Base-by-base conservation (phyloP, 176 grass and related monocot species). In the Echinochloa phyllopogon region DNA sequence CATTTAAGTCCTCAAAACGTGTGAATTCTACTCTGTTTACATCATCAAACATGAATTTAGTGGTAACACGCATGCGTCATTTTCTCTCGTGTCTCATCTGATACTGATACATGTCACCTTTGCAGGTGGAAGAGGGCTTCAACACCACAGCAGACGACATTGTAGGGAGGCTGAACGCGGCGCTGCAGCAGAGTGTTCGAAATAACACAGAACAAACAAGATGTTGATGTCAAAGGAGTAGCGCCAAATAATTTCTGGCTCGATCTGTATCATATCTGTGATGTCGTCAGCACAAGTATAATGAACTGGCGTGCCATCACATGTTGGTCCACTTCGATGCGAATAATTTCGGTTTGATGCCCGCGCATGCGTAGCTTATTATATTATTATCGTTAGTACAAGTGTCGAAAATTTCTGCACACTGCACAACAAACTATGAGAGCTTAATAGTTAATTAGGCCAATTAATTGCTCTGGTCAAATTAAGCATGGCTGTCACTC, bases 51-150 rank as follows among this genome's bases (percentile, higher is more conserved):
- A 8, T 18, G 15, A 65, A 18, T 18, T n/a, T 14, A 43, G 1
- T 42, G 65, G 37, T 42, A 10, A n/a, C 13, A n/a, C 13, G 18
- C 37, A 53, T 76, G 18, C 1, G 8, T 6, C 52, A 25, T 23
- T 29, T 25, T 16, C 8, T 47, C 45, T 74, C 25, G 33, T 2
- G 13, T 25, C 1, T 4, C 23, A 40, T 3, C 8, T 51, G 49
- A 51, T 51, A 15, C 43, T 27, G 6, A 38, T 53, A 50, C 1
- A 50, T 74, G 10, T 38, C 10, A 25, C 18, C 21, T 53, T 53
- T 66, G 8, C 72, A 84, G 82, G 60, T 66, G 21, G 9, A 52
- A 45, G 45, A 66, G n/a, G 72, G 82, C 14, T 66, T 76, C 45
- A 55, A 41, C 23, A 8, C 49, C 36, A 84, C 60, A 12, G 72